These are phyloP conservation scores for Berberis vulgaris DNA, from an alignment of 164 flowering plant genomes.

Conservation along the genomic window DNA sequence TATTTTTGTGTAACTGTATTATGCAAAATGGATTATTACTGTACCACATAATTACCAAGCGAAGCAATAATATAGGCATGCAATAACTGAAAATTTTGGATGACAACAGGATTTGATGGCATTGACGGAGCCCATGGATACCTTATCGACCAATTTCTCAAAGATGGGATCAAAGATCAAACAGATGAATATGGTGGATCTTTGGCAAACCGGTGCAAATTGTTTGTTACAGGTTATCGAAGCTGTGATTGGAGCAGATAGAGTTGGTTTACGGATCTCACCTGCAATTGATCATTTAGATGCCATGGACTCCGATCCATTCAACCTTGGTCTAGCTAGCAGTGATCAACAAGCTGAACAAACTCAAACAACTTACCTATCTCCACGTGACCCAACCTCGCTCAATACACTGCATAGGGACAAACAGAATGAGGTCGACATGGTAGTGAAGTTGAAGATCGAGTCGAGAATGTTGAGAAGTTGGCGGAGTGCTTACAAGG, in stretches of 20 bases:
- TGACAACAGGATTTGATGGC: constrained; percentile 25
- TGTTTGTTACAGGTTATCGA: constrained; percentile 15
- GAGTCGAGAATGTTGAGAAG: constrained; percentile 12
- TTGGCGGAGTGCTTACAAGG: constrained; percentile 20
- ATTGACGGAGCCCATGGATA: constrained; percentile 32
- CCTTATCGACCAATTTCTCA: constrained; percentile 37
- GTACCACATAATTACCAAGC: background rate
- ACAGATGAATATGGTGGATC: constrained; percentile 36
- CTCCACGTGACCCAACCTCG: constrained; percentile 35
- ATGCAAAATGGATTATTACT: background rate
- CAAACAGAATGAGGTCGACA: constrained; percentile 18
- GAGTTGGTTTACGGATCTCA: constrained; percentile 31
- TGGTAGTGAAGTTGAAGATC: constrained; percentile 17
- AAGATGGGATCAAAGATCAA: constrained; percentile 37
- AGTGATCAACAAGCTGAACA: constrained; percentile 19
- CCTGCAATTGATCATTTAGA: constrained; percentile 32
- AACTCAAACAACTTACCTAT: constrained; percentile 21
- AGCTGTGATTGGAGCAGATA: constrained; percentile 30
- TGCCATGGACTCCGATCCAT: constrained; percentile 29
- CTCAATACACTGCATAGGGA: constrained; percentile 21
- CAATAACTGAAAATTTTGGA: too few relatives aligned
- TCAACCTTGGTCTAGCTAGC: constrained; percentile 17
- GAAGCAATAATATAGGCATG: too few relatives aligned
- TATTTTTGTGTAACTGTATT: background rate
- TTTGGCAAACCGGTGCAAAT: constrained; percentile 22